Conservation (phyloP, 257 asterid genomes). For the Ajuga chamaepitys region DNA sequence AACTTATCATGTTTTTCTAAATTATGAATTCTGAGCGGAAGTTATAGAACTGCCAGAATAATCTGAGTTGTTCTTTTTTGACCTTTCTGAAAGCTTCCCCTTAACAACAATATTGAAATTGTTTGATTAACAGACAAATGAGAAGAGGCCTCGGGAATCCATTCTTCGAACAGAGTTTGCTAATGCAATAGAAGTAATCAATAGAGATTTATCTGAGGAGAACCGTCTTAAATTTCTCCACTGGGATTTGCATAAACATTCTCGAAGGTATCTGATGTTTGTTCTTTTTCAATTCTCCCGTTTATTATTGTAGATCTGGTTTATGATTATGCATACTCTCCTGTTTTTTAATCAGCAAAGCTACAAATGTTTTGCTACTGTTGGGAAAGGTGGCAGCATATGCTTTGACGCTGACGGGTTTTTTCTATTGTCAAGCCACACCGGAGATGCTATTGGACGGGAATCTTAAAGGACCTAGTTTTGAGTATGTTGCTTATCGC, state of each 20-base stretch:
- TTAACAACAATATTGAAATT: not conserved
- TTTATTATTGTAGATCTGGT: constrained; percentile 19
- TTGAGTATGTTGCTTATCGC: constrained; percentile 49
- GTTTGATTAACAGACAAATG: constrained; percentile 61
- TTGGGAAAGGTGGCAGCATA: constrained; percentile 90
- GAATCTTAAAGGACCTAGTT: constrained; percentile 40
- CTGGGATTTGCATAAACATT: constrained; percentile 94
- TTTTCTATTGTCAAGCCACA: constrained; percentile 73
- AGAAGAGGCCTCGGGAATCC: constrained; percentile 93
- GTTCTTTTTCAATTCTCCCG: constrained; percentile 5
- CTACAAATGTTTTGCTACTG: constrained; percentile 69
- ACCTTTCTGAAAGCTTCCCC: not conserved
- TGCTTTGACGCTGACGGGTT: constrained; percentile 82
- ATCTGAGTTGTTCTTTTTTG: not conserved
- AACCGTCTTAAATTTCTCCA: constrained; percentile 88
- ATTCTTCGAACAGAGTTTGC: constrained; percentile 89
- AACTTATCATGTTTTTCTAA: not conserved
- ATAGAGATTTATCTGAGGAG: constrained; percentile 74
- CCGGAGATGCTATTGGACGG: constrained; percentile 45
- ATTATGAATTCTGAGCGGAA: not conserved
- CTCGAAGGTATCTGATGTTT: constrained; percentile 57
- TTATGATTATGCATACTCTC: constrained; percentile 11
- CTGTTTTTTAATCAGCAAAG: constrained; percentile 54
- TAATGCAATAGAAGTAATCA: constrained; percentile 78
- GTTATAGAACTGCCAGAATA: not conserved